Conservation (phyloP, 106 monocot genomes). For the Dendrobium officinale region DNA sequence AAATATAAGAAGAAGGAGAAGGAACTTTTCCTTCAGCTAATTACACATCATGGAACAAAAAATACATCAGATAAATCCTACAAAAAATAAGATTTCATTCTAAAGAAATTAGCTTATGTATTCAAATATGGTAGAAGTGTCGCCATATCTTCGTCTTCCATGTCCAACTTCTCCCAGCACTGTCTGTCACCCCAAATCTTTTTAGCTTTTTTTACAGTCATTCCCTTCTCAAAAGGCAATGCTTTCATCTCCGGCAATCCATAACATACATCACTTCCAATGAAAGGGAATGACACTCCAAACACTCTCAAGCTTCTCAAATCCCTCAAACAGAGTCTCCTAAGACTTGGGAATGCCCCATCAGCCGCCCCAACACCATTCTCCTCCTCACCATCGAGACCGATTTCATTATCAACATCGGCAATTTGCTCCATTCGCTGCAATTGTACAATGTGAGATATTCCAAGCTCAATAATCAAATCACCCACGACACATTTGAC, state of each 20-base stretch:
- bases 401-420: neutral
- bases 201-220: neutral
- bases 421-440: slow-evolving; percentile 1
- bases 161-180: slow-evolving; percentile 2
- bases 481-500: slow-evolving; percentile 6
- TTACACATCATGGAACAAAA: no score
- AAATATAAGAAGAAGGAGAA: no score
- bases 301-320: neutral
- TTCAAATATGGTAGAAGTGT: neutral
- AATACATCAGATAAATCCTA: no score
- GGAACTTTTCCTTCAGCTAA: no score
- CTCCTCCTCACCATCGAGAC: neutral
- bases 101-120: no score
- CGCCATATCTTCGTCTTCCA: neutral
- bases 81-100: no score
- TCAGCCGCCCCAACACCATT: neutral
- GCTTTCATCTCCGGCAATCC: neutral
- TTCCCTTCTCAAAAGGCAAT: neutral
- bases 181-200: neutral
- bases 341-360: neutral
- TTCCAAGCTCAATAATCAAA: slow-evolving; percentile 6
- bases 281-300: neutral
- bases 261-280: neutral
- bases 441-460: neutral
- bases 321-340: neutral